Conservation (phyloP, 139 green algal genomes). For the Chlamydomonas schloesseri region DNA sequence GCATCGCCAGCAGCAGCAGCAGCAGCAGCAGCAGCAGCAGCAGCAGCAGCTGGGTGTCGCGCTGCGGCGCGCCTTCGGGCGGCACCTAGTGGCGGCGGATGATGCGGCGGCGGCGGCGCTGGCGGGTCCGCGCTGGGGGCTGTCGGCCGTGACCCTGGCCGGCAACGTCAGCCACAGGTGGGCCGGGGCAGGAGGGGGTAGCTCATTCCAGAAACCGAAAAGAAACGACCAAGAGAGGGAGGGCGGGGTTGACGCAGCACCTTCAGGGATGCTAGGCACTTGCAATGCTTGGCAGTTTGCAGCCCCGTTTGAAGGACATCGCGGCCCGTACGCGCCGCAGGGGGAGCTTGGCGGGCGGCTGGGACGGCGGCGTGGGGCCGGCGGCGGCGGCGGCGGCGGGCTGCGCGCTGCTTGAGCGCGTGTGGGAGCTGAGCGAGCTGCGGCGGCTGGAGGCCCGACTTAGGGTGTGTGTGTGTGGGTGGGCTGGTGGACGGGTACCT, state of each 20-base stretch:
- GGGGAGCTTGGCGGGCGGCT: constrained; percentile 53
- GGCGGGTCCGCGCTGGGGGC: constrained; percentile 7
- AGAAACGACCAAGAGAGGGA: no score
- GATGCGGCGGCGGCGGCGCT: constrained; percentile 54
- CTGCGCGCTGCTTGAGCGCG: constrained; percentile 5
- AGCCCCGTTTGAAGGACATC: no score
- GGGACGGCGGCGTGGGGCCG: constrained; percentile 8
- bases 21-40: no score
- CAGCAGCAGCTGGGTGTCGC: constrained; percentile 11
- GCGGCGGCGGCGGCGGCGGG: neutral
- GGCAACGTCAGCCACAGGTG: constrained; percentile 51
- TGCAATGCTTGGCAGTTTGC: no score
- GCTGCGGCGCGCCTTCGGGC: constrained; percentile 57
- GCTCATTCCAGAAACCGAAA: no score
- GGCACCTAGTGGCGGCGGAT: constrained; percentile 56
- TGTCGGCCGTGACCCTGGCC: constrained; percentile 49
- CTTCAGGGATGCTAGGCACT: no score
- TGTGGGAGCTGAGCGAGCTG: constrained; percentile 19
- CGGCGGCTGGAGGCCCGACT: neutral
- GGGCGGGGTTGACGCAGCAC: no score
- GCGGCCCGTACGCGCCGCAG: neutral
- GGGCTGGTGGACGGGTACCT: no score
- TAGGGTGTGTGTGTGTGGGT: no score
- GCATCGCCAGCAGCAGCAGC: no score
- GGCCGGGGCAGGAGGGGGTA: no score